Base-by-base conservation (phyloP, 1,139 yeast genomes). In the Diutina rugosa region DNA sequence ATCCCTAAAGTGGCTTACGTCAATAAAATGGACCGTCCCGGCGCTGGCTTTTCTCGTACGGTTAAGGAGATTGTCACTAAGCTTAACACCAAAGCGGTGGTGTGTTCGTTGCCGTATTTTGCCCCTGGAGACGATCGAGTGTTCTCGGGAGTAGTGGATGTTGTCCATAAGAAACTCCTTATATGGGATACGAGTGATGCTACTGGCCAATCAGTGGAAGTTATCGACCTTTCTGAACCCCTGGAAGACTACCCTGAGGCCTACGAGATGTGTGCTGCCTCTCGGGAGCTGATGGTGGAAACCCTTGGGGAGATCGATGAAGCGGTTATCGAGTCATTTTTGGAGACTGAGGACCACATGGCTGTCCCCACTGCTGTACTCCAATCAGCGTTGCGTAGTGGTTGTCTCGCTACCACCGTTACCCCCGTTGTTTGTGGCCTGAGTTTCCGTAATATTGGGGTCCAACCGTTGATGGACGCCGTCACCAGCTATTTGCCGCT, bases 21-120 rank as follows among this genome's bases (percentile, higher is more conserved):
- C 47, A 93, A 93, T 69, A 93, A 93, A 68, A 91, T 93, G 99
- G 99, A 93, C 70, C 78, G 98, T 58, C 87, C 84, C 18, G 99
- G 99, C 14, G 97, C 98, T 0, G 97, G 97, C 0, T 93, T 84
- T 66, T 86, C 96, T 59, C 76, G 97, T 59, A 88, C 97, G 0
- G 95, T 90, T 4, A 82, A 82, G 62, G 98, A 93, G 63, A 79
- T 93, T 30, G 86, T 89, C n/a, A 73, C 82, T 29, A 88, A 88
- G 65, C 72, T 95, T 58, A 83, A 82, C 26, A 88, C 96, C 0
- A 76, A 85, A 51, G 90, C 86, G 3, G 87, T 85, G 0, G 69
- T 90, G 54, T 76, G 90, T 35, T 91, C 87, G 59, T 70, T 89
- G n/a, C 99, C 99, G 0, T 83, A 77, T 68, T 91, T 83, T 62